Base-by-base conservation (phyloP, 106 monocot species). In the Vanilla planifolia region DNA sequence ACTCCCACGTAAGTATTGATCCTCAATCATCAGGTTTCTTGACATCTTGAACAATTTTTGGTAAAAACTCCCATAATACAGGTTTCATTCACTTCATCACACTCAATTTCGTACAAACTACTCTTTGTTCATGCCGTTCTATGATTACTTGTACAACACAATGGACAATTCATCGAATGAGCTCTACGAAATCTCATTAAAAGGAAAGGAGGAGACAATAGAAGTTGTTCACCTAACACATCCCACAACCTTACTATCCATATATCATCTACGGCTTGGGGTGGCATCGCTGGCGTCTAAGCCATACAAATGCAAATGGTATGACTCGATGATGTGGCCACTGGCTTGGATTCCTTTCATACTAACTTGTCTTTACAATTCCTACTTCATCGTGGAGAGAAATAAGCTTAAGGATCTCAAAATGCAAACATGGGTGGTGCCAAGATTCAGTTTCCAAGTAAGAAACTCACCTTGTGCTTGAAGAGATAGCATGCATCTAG, bases 181-280 rank as follows among this genome's bases (percentile, higher is more conserved):
- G 2, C 41, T 88, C 6, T 88, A 88, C 44, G 74, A 88, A 37
- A 73, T 15, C 0, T 76, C 76, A 2, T 63, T 77, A n/a, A 70
- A 73, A 46, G 76, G 79, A 21, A 77, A 74, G 51, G 75, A 82
- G 20, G 83, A 86, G 60, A 65, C n/a, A 8, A 40, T 66, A 25
- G 79, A 88, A 65, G 79, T 80, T 24, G 88, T 88, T 64, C 83
- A 88, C 61, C 73, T 88, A n/a, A 83, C 88, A 6, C 88, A 88
- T 56, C 83, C 64, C 5, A 89, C 89, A 1, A 84, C 71, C 4
- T 42, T 84, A 71, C 68, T 69, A 10, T 89, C 89, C 8, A 80
- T 84, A 23, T 89, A 77, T 23, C 77, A 89, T 71, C 55, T 84
- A 33, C 68, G 89, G 30, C 36, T 75, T 8, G 89, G 89, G 9